A percentile compares a stretch with the other conserved stretches of the same genome.
Evolutionary conservation across 768 basidiomycete species (phyloP).

Genomic region (Botryobasidium botryosum): DNA sequence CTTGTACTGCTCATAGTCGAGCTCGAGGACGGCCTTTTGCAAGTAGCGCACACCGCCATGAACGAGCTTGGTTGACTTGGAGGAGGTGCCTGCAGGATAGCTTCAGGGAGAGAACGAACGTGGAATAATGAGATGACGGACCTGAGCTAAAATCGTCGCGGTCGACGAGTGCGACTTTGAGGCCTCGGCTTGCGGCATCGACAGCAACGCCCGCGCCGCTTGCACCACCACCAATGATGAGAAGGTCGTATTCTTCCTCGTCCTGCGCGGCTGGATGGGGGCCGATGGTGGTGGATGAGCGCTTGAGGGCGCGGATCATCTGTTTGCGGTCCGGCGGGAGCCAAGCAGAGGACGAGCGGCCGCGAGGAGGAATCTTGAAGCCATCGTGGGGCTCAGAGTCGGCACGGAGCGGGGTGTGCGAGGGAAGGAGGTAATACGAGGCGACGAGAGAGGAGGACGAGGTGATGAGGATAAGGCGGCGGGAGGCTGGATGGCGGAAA

Average conservation of each 20-base stretch:
- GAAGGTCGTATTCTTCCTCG: slow-evolving; percentile 52
- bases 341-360: slow-evolving; percentile 10
- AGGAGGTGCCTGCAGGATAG: slow-evolving; percentile 56
- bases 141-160: slow-evolving; percentile 83
- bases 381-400: too few species aligned
- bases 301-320: slow-evolving; percentile 9
- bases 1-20: slow-evolving; percentile 94
- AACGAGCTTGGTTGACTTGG: slow-evolving; percentile 94
- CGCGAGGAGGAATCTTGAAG: slow-evolving; percentile 1
- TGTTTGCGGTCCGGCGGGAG: slow-evolving; percentile 7
- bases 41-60: slow-evolving; percentile 97
- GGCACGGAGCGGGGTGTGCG: too few species aligned
- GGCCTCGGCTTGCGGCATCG: slow-evolving; percentile 80
- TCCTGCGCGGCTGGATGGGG: slow-evolving; percentile 15
- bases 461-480: too few species aligned
- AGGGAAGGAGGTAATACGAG: too few species aligned
- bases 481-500: too few species aligned
- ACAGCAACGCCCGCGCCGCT: slow-evolving; percentile 95
- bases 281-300: too few species aligned
- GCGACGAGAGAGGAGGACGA: too few species aligned
- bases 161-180: slow-evolving; percentile 88
- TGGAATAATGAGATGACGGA: slow-evolving; percentile 15
- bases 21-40: slow-evolving; percentile 88
- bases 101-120: neutral
- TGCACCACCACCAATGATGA: slow-evolving; percentile 87